These are phyloP conservation scores for Meyerozyma sp. DNA, from an alignment of 1,139 yeast genomes.

Conservation along the genomic window DNA sequence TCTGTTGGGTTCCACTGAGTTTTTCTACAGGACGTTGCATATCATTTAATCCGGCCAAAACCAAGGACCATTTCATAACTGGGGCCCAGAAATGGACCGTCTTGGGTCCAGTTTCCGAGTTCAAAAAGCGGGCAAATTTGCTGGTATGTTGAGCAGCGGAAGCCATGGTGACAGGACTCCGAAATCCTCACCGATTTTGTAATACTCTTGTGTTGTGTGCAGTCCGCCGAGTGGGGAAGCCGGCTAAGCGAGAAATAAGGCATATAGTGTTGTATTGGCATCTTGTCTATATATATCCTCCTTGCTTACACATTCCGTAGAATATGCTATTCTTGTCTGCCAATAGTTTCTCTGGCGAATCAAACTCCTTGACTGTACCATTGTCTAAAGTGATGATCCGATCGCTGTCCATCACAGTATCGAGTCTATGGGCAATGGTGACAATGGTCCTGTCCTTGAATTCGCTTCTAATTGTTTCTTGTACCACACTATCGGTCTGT, in stretches of 20 bases:
- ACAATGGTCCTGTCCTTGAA: slow-evolving; percentile 65
- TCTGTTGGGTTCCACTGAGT: slow-evolving; percentile 85
- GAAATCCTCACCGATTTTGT: slow-evolving; percentile 40
- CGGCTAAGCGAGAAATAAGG: neutral
- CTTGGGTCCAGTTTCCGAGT: slow-evolving; percentile 89
- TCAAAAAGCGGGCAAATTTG: slow-evolving; percentile 66
- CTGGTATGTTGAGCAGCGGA: slow-evolving; percentile 44
- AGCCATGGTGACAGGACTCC: slow-evolving; percentile 28
- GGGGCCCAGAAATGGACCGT: slow-evolving; percentile 95
- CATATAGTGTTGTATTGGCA: slow-evolving; percentile 2
- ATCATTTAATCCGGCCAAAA: slow-evolving; percentile 85
- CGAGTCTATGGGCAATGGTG: slow-evolving; percentile 79
- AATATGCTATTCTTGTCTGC: slow-evolving; percentile 40
- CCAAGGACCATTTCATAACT: slow-evolving; percentile 74
- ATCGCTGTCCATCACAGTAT: slow-evolving; percentile 79
- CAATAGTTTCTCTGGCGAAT: slow-evolving; percentile 49
- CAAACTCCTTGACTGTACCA: slow-evolving; percentile 69
- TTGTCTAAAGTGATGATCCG: slow-evolving; percentile 62
- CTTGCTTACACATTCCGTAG: slow-evolving; percentile 46
- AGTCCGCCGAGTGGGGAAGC: slow-evolving; percentile 58
- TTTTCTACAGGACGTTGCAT: slow-evolving; percentile 87
- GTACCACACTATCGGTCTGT: slow-evolving; percentile 70
- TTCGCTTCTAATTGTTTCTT: slow-evolving; percentile 62
- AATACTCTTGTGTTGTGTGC: slow-evolving; percentile 54
- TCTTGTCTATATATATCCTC: slow-evolving; percentile 25